These are phyloP conservation scores for Lachnellula suecica DNA, from an alignment of 2,329 filamentous ascomycete species.

Conservation along the genomic window DNA sequence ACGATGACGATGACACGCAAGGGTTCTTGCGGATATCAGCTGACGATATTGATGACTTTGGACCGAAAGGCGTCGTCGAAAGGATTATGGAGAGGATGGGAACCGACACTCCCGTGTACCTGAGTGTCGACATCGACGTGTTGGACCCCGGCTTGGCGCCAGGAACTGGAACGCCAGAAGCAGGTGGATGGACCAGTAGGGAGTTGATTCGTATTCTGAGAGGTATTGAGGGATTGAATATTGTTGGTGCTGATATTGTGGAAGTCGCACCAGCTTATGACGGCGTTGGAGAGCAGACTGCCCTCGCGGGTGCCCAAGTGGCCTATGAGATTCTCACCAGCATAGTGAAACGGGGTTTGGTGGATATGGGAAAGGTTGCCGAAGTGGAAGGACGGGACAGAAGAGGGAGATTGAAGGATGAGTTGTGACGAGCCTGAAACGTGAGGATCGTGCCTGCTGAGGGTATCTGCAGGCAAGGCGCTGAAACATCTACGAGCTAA, in stretches of 20 bases:
- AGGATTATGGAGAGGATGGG: constrained; percentile 72
- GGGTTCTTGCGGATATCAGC: constrained; percentile 79
- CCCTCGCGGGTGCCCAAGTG: constrained; percentile 79
- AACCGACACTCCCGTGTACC: constrained; percentile 74
- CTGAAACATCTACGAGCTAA: not conserved
- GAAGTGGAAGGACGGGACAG: constrained; percentile 23
- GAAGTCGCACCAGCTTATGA: constrained; percentile 88
- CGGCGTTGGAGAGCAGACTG: constrained; percentile 75
- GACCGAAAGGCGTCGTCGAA: constrained; percentile 67
- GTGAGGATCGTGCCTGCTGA: not conserved
- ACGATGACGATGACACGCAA: constrained; percentile 71
- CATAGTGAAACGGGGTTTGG: constrained; percentile 60
- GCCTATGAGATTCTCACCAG: constrained; percentile 83
- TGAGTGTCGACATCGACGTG: constrained; percentile 80
- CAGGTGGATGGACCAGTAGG: constrained; percentile 86
- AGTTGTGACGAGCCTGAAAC: constrained; percentile 18
- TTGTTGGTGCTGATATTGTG: constrained; percentile 88
- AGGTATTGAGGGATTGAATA: constrained; percentile 77
- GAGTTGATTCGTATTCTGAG: constrained; percentile 83
- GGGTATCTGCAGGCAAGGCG: not conserved
- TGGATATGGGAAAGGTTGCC: constrained; percentile 32
- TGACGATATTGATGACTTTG: constrained; percentile 85
- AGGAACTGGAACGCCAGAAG: constrained; percentile 85
- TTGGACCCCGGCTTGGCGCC: constrained; percentile 70
- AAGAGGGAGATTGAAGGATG: constrained; percentile 22